Conservation (phyloP, 352 stramenopile species). For the Globisporangium perplexum region DNA sequence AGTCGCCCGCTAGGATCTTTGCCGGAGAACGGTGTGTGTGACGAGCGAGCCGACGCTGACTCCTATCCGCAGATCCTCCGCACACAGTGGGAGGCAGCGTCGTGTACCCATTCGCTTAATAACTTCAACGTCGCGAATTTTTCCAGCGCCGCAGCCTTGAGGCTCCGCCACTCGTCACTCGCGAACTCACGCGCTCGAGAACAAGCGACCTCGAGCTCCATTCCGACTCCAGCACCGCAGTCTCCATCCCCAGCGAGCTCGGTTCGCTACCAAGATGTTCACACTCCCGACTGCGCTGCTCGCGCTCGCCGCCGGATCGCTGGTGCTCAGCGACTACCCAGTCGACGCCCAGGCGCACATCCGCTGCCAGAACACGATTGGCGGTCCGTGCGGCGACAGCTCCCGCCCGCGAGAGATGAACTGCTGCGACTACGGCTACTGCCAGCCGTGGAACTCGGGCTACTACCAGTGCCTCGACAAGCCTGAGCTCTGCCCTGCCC, state of each 20-base stretch:
- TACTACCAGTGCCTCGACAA: slow-evolving; percentile 53
- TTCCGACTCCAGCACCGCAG: not conserved
- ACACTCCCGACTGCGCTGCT: not conserved
- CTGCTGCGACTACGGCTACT: slow-evolving; percentile 45
- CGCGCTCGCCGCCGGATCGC: not conserved
- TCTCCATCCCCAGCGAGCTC: not conserved
- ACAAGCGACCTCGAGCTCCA: not conserved
- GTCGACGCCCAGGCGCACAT: slow-evolving; percentile 25
- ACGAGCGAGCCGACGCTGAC: too few relatives aligned
- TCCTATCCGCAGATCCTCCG: too few relatives aligned
- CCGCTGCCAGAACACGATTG: slow-evolving; percentile 42
- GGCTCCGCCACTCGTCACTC: not conserved
- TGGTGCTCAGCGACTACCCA: not conserved
- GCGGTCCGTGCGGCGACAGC: slow-evolving; percentile 29
- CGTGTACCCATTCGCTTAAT: too few relatives aligned
- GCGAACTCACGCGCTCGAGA: not conserved
- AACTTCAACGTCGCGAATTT: too few relatives aligned
- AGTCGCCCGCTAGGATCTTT: too few relatives aligned
- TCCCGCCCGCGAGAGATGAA: slow-evolving; percentile 21
- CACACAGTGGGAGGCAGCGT: too few relatives aligned
- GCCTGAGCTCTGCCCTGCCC: slow-evolving; percentile 24
- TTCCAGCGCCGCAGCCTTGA: too few relatives aligned
- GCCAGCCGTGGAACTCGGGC: slow-evolving; percentile 48
- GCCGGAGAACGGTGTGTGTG: too few relatives aligned
- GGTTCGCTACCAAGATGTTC: not conserved